These are phyloP conservation scores for Amanita muscaria DNA, from an alignment of 768 basidiomycete species.

Conservation along the genomic window DNA sequence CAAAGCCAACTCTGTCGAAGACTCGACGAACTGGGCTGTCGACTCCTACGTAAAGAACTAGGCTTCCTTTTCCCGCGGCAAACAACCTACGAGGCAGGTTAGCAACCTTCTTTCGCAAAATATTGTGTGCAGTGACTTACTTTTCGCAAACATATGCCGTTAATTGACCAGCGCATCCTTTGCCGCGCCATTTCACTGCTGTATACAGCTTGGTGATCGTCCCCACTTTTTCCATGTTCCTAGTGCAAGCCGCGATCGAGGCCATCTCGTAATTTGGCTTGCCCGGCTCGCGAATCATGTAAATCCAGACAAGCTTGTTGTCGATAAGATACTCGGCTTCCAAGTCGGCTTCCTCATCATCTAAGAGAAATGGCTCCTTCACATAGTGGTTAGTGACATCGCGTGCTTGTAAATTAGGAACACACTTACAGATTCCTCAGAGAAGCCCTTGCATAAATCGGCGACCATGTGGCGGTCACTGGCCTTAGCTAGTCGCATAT, in stretches of 20 bases:
- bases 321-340: constrained; percentile 47
- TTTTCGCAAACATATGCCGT: constrained; percentile 47
- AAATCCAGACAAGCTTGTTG: constrained; percentile 50
- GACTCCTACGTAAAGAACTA: constrained; percentile 63
- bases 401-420: not conserved
- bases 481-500: constrained; percentile 34
- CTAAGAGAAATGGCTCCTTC: constrained; percentile 50
- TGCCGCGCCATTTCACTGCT: constrained; percentile 37
- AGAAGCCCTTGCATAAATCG: constrained; percentile 45
- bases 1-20: constrained; percentile 61
- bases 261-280: constrained; percentile 34
- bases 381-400: constrained; percentile 8
- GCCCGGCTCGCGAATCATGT: constrained; percentile 27
- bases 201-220: constrained; percentile 73
- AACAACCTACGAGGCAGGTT: constrained; percentile 13
- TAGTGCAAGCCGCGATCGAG: constrained; percentile 60
- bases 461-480: constrained; percentile 34
- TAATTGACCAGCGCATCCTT: constrained; percentile 53
- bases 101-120: constrained; percentile 1
- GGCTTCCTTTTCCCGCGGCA: constrained; percentile 27
- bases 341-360: constrained; percentile 26
- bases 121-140: constrained; percentile 25
- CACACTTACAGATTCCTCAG: constrained; percentile 46
- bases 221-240: constrained; percentile 46
- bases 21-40: constrained; percentile 43